Evolutionary conservation across 192 early-diverging fungal genomes (phyloP).

Genomic region (Podila epicladia): DNA sequence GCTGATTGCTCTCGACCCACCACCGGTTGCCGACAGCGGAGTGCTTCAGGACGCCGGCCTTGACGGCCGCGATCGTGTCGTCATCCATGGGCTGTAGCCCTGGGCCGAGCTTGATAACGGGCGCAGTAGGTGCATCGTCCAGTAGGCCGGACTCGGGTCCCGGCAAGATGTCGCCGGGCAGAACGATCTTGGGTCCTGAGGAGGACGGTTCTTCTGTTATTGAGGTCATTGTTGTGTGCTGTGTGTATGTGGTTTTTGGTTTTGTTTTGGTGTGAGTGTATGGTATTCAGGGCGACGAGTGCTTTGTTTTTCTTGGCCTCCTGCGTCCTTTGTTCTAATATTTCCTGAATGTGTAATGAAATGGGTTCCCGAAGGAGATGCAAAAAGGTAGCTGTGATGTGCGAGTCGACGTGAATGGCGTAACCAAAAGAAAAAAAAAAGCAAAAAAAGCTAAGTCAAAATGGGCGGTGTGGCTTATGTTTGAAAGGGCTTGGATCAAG

Average conservation of each 20-base stretch:
- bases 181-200: constrained; percentile 50
- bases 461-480: no score
- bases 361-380: no score
- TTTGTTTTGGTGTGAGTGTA: neutral
- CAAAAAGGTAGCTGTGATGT: no score
- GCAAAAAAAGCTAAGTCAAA: no score
- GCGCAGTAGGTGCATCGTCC: constrained; percentile 29
- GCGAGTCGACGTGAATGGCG: no score
- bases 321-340: neutral
- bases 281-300: no score
- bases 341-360: no score
- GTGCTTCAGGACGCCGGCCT: constrained; percentile 79
- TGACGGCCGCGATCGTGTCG: constrained; percentile 71
- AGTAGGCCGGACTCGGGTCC: constrained; percentile 15
- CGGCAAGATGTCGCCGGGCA: constrained; percentile 65
- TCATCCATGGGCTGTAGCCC: constrained; percentile 75
- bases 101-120: constrained; percentile 79
- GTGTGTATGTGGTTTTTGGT: neutral
- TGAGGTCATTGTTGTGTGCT: constrained; percentile 15
- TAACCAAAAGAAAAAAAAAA: no score
- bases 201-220: constrained; percentile 12
- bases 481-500: no score
- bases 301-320: neutral
- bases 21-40: constrained; percentile 63
- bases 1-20: constrained; percentile 88